Evolutionary conservation across 2,329 filamentous ascomycete species (phyloP).

Genomic region (Chrysosporium keratinophilum): DNA sequence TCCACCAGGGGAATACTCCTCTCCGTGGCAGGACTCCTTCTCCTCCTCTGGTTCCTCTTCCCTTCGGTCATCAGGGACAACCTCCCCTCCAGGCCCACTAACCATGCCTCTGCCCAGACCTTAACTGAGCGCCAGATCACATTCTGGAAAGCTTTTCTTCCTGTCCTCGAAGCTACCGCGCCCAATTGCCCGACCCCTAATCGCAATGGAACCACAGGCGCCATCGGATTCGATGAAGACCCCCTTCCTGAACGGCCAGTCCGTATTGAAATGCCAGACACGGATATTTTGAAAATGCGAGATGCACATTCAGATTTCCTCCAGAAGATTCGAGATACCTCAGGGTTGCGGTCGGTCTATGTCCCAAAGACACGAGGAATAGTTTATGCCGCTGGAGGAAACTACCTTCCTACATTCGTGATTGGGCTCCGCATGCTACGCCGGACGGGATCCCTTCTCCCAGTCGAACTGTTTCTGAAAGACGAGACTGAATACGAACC

Average conservation of each 20-base stretch:
- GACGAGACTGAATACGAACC: slow-evolving; percentile 22
- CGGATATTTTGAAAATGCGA: slow-evolving; percentile 26
- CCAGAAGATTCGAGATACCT: slow-evolving; percentile 19
- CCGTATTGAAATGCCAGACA: slow-evolving; percentile 22
- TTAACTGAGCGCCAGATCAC: slow-evolving; percentile 18
- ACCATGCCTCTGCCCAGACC: not conserved
- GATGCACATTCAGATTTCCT: slow-evolving; percentile 29
- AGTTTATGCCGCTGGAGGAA: slow-evolving; percentile 32
- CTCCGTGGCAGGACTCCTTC: not conserved
- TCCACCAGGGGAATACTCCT: slow-evolving; percentile 1
- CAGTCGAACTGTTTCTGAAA: slow-evolving; percentile 30
- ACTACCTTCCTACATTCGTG: slow-evolving; percentile 25
- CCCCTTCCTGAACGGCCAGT: slow-evolving; percentile 23
- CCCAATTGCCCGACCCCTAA: slow-evolving; percentile 24
- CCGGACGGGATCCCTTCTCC: slow-evolving; percentile 24
- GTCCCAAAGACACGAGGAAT: slow-evolving; percentile 23
- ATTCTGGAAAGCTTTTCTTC: slow-evolving; percentile 29
- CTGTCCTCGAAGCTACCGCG: slow-evolving; percentile 23
- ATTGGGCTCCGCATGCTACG: slow-evolving; percentile 28
- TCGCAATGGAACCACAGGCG: slow-evolving; percentile 21
- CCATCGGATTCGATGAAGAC: slow-evolving; percentile 23
- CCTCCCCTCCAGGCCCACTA: not conserved
- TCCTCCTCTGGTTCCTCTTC: slow-evolving; percentile 5
- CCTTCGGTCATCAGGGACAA: not conserved
- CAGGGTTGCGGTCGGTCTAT: slow-evolving; percentile 25